phyloP scores from a whole-genome alignment of 1,284 basidiomycete species.

The Trichosporon faecale region DNA sequence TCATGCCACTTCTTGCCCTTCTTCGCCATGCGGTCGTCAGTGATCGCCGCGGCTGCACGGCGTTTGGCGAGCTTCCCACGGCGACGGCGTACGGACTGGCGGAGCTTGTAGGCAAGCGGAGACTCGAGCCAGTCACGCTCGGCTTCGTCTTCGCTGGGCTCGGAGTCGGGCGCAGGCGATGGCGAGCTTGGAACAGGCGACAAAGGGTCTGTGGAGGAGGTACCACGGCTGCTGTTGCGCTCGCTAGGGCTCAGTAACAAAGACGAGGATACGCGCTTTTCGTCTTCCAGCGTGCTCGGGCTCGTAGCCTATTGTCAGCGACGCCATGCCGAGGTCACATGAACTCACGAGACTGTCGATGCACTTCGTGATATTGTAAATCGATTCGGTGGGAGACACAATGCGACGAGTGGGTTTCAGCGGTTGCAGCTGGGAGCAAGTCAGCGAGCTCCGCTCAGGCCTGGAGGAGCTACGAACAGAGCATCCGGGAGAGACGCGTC shows the following conservation, averaged over 20 bases:
- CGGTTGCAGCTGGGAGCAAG: background rate
- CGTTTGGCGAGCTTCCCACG: background rate
- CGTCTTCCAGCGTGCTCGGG: background rate
- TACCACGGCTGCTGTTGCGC: background rate
- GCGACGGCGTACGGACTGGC: background rate
- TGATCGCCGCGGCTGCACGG: background rate
- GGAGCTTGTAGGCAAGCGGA: constrained; percentile 12
- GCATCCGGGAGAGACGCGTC: background rate
- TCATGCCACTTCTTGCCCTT: constrained; percentile 9
- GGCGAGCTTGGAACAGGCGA: background rate
- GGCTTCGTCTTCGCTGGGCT: constrained; percentile 1
- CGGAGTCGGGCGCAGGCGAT: background rate
- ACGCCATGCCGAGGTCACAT: background rate
- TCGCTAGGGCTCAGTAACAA: background rate
- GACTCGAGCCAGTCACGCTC: constrained; percentile 2
- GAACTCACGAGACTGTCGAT: constrained; percentile 12
- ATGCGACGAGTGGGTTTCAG: constrained; percentile 7
- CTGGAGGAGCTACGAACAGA: background rate
- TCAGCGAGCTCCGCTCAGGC: background rate
- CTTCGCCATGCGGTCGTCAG: background rate
- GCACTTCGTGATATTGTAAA: constrained; percentile 7
- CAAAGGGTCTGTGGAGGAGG: background rate
- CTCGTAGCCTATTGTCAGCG: constrained; percentile 5
- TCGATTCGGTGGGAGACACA: constrained; percentile 16
- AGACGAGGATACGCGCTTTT: background rate